Base-by-base conservation (phyloP, 805 yeast species). In the Myxozyma sirexii region DNA sequence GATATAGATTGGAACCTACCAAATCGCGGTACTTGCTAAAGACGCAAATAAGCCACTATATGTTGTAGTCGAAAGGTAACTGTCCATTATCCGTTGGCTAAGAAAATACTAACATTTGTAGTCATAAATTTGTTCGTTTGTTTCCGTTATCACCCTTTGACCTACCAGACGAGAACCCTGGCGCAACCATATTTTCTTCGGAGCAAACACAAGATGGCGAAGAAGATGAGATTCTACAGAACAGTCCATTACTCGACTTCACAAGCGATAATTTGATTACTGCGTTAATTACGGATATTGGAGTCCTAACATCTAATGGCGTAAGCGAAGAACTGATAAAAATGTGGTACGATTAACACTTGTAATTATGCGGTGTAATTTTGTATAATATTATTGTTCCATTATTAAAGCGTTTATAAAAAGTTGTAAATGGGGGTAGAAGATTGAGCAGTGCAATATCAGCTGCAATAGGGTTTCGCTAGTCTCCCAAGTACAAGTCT, bases 281-380 rank as follows among this genome's bases (percentile, higher is more conserved):
- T 2, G 98, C 98, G 2, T 80, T 94, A 66, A 90, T 94, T 60
- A 93, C 99, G 2, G 99, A 94, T 73, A 79, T 94, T 64, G 99
- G 99, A 17, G 97, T 94, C 0, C 80, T 94, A 67, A 94, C 99
- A 5, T 97, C 99, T 12, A 87, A 96, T 61, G 98, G 98, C 0
- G 99, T 94, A 21, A 87, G 96, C n/a, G 99, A 94, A 73, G 99
- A 94, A 76, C 81, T 94, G 74, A 94, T 94, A 72, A 94, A 94
- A 76, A 90, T 94, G 84, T 94, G 65, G 66, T 63, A 63, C 41
- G 66, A 63, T 27, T 63, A 38, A 26, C 2, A 24, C 15, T 17
- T 43, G n/a, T 29, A 21, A 17, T 10, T 31, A 39, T 2, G 3
- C 17, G 27, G n/a, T 21, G 8, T 12, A 41, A 41, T 41, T 15